Evolutionary conservation across 805 yeast genomes (phyloP).

Genomic region (Candida ascalaphidarum): DNA sequence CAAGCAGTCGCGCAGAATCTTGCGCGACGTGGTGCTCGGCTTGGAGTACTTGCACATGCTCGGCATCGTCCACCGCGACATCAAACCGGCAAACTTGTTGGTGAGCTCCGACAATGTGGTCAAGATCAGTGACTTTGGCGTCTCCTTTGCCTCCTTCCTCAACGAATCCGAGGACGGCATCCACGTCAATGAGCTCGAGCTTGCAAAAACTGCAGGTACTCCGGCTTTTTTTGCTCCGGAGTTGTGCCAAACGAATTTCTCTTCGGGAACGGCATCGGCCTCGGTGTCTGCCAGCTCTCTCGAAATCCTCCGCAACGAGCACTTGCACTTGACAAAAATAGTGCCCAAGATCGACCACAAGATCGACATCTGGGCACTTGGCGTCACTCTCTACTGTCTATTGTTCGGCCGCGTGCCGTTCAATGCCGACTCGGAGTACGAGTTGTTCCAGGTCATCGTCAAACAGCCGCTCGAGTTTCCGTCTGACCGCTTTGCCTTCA

Average conservation of each 20-base stretch:
- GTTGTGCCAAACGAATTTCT: conserved; percentile 56
- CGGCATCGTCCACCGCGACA: conserved; percentile 91
- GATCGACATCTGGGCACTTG: conserved; percentile 97
- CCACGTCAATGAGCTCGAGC: conserved; percentile 52
- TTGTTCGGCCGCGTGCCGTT: conserved; percentile 87
- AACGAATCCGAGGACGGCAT: conserved; percentile 36
- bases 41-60: conserved; percentile 84
- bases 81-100: conserved; percentile 87
- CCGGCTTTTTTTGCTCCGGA: conserved; percentile 93
- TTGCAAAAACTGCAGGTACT: conserved; percentile 95
- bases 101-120: conserved; percentile 63
- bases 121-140: conserved; percentile 95
- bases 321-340: conserved; percentile 9
- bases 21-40: conserved; percentile 80
- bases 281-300: conserved; percentile 11
- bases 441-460: conserved; percentile 74
- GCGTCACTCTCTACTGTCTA: conserved; percentile 86
- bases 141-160: conserved; percentile 60
- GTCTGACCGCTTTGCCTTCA: conserved; percentile 17
- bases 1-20: conserved; percentile 58
- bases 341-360: conserved; percentile 59
- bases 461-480: conserved; percentile 57
- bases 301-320: conserved; percentile 14
- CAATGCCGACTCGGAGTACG: conserved; percentile 78
- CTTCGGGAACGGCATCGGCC: conserved; percentile 7